Percentiles rank a stretch among this genome's conserved stretches.
Evolutionary conservation across 305 asterid genomes (phyloP).

Genomic region (Salvia sclarea): DNA sequence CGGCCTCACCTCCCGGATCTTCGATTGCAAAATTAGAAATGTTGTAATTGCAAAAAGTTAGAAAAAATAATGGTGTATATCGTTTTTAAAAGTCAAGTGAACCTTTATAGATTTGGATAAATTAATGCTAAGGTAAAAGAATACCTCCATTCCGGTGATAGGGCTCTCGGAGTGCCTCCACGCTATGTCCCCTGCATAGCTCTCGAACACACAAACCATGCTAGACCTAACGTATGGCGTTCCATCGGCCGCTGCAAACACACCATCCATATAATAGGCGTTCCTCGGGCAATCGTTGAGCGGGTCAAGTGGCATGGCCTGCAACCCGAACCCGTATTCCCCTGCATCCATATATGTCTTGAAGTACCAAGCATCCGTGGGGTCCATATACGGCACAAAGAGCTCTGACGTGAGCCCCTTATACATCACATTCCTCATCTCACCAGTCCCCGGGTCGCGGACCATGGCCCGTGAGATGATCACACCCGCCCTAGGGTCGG

Average conservation of each 20-base stretch:
- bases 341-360: conserved; percentile 99
- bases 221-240: conserved; percentile 76
- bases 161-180: conserved; percentile 96
- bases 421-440: conserved; percentile 75
- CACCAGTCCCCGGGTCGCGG: conserved; percentile 58
- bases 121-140: no score
- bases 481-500: conserved; percentile 90
- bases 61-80: no score
- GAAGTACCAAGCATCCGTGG: conserved; percentile 92
- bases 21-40: background rate
- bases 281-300: conserved; percentile 91
- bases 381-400: conserved; percentile 95
- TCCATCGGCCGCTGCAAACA: conserved; percentile 84
- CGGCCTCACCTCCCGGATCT: conserved; percentile 78
- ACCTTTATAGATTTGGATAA: no score
- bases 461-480: conserved; percentile 69
- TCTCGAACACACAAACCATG: conserved; percentile 86
- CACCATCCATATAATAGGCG: conserved; percentile 84
- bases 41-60: no score
- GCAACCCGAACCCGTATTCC: conserved; percentile 94
- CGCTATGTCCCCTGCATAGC: conserved; percentile 86
- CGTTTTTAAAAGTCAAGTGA: no score
- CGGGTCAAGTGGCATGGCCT: conserved; percentile 88
- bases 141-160: conserved; percentile 76
- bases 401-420: conserved; percentile 81